phyloP scores from a whole-genome alignment of 306 rosid genomes.

The Lathyrus sativus region DNA sequence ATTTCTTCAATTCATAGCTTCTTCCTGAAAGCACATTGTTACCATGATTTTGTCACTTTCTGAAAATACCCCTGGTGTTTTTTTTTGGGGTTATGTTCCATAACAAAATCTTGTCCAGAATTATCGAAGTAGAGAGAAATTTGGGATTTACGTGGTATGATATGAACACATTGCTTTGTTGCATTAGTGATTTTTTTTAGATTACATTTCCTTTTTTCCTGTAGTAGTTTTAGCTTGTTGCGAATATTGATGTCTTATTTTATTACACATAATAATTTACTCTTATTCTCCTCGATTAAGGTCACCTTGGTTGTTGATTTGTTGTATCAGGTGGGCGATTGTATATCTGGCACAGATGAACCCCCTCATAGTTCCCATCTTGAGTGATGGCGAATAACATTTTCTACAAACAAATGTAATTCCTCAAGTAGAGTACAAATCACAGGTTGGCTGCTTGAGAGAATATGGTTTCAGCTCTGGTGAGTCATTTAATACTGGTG shows the following conservation, averaged over 20 bases:
- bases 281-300: not conserved
- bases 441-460: conserved; percentile 32
- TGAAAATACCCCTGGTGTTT: not conserved
- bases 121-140: not conserved
- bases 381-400: conserved; percentile 64
- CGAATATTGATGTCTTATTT: not conserved
- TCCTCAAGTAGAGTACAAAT: conserved; percentile 35
- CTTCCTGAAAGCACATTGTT: not conserved
- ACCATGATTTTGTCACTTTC: not conserved
- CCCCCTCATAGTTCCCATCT: conserved; percentile 87
- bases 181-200: not conserved
- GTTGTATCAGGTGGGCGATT: conserved; percentile 80
- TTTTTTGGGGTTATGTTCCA: not conserved
- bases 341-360: conserved; percentile 94
- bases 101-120: not conserved
- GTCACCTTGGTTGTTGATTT: conserved; percentile 25
- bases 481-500: conserved; percentile 36
- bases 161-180: not conserved
- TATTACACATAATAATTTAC: not conserved
- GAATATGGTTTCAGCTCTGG: conserved; percentile 40
- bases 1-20: not conserved
- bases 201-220: not conserved
- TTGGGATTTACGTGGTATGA: not conserved
- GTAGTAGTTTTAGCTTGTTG: not conserved
- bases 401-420: conserved; percentile 30